These are phyloP conservation scores for Mortierella antarctica DNA, from an alignment of 192 early-diverging fungal genomes.

Conservation along the genomic window DNA sequence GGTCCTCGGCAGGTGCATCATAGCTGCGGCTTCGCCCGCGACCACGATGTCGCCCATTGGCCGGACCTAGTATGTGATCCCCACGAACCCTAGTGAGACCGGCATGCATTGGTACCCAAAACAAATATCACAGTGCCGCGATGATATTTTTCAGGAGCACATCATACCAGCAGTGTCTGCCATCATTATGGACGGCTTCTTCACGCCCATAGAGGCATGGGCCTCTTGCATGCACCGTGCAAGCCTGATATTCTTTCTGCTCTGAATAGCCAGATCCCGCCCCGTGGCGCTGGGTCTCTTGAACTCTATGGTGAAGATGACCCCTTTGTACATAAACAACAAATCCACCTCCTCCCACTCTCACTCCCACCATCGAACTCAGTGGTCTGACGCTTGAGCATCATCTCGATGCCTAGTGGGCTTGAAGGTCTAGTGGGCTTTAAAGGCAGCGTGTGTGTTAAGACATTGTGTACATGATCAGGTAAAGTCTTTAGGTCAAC, in stretches of 20 bases:
- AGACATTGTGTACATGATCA: too few species aligned
- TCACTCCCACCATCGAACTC: conserved; percentile 25
- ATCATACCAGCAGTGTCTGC: conserved; percentile 27
- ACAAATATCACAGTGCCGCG: background rate
- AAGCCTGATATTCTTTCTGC: conserved; percentile 32
- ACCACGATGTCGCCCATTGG: conserved; percentile 19
- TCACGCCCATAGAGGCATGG: conserved; percentile 2
- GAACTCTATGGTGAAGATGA: conserved; percentile 31
- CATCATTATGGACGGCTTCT: conserved; percentile 18
- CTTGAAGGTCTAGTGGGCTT: too few species aligned
- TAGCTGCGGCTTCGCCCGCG: conserved; percentile 11
- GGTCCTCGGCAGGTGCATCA: background rate
- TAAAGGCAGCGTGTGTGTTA: too few species aligned
- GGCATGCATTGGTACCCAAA: background rate
- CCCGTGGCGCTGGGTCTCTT: conserved; percentile 16
- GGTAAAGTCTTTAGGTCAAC: too few species aligned
- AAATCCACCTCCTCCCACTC: conserved; percentile 23
- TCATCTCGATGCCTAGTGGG: conserved; percentile 22
- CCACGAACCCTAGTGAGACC: conserved; percentile 18
- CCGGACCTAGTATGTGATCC: conserved; percentile 18
- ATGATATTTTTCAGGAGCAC: background rate
- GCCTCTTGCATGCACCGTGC: conserved; percentile 33
- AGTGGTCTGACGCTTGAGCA: conserved; percentile 13
- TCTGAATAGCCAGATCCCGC: conserved; percentile 29
- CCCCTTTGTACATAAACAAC: conserved; percentile 23